A percentile compares a stretch with the other conserved stretches of the same genome.
Conservation (phyloP, 495 filamentous ascomycete genomes). For the Baudoinia panamericana region DNA sequence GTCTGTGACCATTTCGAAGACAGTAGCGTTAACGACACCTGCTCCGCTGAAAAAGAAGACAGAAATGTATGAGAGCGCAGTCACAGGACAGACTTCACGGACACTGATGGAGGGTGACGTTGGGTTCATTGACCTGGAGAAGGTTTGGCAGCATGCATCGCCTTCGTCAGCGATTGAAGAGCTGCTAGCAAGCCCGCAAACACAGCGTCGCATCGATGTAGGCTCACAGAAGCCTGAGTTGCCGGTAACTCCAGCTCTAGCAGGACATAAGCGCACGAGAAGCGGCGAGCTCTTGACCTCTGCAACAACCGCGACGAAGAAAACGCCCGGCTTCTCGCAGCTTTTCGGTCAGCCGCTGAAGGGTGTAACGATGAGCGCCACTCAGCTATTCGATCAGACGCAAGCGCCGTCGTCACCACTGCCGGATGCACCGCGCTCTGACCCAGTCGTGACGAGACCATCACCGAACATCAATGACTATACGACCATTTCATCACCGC, state of each 20-base stretch:
- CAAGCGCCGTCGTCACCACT: slow-evolving; percentile 31
- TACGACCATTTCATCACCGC: slow-evolving; percentile 24
- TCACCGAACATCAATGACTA: slow-evolving; percentile 28
- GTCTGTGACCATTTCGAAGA: slow-evolving; percentile 7
- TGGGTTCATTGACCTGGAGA: slow-evolving; percentile 19
- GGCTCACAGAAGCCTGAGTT: slow-evolving; percentile 5
- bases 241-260: slow-evolving; percentile 27
- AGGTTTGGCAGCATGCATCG: slow-evolving; percentile 7
- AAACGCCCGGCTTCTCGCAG: slow-evolving; percentile 26
- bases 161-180: slow-evolving; percentile 13
- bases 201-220: slow-evolving; percentile 3
- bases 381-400: slow-evolving; percentile 32
- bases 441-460: slow-evolving; percentile 30
- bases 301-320: slow-evolving; percentile 16
- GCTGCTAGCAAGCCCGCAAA: slow-evolving; percentile 13
- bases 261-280: slow-evolving; percentile 26
- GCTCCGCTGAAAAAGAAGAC: slow-evolving; percentile 7
- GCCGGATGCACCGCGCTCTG: slow-evolving; percentile 23
- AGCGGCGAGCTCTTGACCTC: slow-evolving; percentile 28
- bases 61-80: slow-evolving; percentile 4
- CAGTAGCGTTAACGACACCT: not conserved
- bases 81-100: slow-evolving; percentile 8
- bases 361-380: slow-evolving; percentile 24
- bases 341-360: slow-evolving; percentile 19
- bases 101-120: slow-evolving; percentile 18